Evolutionary conservation across 2,329 filamentous ascomycete species (phyloP).

Genomic region (Apiospora koreana): DNA sequence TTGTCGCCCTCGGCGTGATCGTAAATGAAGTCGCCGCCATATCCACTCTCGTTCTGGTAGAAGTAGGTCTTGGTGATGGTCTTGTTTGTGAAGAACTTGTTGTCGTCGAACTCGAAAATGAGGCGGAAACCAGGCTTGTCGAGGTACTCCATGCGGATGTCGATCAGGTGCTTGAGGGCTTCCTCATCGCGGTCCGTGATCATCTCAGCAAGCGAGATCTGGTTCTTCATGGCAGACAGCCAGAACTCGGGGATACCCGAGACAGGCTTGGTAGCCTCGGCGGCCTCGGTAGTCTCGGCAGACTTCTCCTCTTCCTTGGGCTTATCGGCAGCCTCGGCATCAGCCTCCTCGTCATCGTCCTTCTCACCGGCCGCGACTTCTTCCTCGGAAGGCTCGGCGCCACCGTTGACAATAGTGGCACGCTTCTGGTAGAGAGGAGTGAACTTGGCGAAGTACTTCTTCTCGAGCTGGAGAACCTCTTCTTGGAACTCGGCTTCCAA

Average conservation of each 20-base stretch:
- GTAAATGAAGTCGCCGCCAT: slow-evolving; percentile 99
- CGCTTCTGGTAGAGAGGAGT: slow-evolving; percentile 96
- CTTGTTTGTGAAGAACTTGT: slow-evolving; percentile 98
- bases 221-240: slow-evolving; percentile 99
- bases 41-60: slow-evolving; percentile 98
- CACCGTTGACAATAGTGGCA: slow-evolving; percentile 87
- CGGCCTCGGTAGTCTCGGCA: slow-evolving; percentile 46
- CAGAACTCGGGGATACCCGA: slow-evolving; percentile 98
- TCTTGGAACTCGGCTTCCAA: slow-evolving; percentile 98
- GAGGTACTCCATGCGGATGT: slow-evolving; percentile 99
- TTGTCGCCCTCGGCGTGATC: slow-evolving; percentile 98
- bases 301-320: slow-evolving; percentile 57
- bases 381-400: slow-evolving; percentile 78
- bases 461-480: slow-evolving; percentile 96
- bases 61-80: slow-evolving; percentile 97
- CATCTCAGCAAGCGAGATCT: slow-evolving; percentile 94
- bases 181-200: slow-evolving; percentile 97
- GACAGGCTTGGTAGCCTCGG: slow-evolving; percentile 53
- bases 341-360: slow-evolving; percentile 69
- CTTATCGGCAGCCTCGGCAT: slow-evolving; percentile 55
- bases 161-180: slow-evolving; percentile 84
- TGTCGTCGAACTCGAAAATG: slow-evolving; percentile 94
- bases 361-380: slow-evolving; percentile 87
- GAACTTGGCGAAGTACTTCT: slow-evolving; percentile 99
- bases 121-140: slow-evolving; percentile 97